phyloP scores from a whole-genome alignment of 179 eudicot genomes.

The Spinacia oleracea region DNA sequence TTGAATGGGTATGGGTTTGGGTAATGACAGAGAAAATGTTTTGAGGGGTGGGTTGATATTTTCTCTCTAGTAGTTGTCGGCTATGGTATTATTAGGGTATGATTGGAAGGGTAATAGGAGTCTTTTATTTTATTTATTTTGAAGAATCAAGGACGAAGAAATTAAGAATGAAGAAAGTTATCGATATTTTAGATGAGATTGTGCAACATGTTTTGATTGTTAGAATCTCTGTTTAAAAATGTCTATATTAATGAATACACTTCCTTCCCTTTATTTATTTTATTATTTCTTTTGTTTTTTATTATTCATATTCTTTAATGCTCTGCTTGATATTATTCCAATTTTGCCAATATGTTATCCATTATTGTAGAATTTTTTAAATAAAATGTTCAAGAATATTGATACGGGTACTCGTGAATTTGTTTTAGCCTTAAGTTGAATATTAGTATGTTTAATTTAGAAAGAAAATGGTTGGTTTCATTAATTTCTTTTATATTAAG shows the following conservation, averaged over 20 bases:
- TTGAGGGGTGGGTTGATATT: background rate
- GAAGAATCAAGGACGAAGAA: background rate
- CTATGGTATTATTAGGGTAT: constrained; percentile 12
- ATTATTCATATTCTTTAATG: background rate
- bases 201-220: background rate
- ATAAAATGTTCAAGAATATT: too few relatives aligned
- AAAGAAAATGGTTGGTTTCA: too few relatives aligned
- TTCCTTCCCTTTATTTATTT: background rate
- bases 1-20: background rate
- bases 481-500: too few relatives aligned
- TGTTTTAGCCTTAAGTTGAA: too few relatives aligned
- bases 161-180: background rate
- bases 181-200: constrained; percentile 2
- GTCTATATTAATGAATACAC: constrained; percentile 13
- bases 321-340: background rate
- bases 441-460: too few relatives aligned
- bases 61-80: constrained; percentile 3
- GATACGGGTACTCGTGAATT: too few relatives aligned
- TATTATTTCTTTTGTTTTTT: background rate
- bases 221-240: constrained; percentile 8
- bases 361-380: too few relatives aligned
- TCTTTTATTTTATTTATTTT: background rate
- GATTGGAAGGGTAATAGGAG: background rate
- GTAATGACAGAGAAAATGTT: background rate
- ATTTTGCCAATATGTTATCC: too few relatives aligned